Base-by-base conservation (phyloP, 805 yeast species). In the Lachancea sp. region DNA sequence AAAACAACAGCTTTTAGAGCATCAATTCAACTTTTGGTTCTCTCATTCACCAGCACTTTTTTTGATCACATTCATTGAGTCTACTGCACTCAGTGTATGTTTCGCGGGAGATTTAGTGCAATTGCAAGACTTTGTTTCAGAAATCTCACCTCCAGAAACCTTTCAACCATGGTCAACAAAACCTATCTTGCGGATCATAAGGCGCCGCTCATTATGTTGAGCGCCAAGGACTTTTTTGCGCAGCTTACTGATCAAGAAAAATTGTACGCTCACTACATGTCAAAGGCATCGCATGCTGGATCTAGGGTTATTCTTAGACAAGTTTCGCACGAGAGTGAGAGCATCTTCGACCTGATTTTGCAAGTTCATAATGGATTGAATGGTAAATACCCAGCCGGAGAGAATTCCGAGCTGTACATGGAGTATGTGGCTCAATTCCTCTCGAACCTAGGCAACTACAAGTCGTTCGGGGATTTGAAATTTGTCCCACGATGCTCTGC, bases 381-480 rank as follows among this genome's bases (percentile, higher is more conserved):
- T 2, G 76, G 75, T 5, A 78, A 82, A 42, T 73, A 75, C 48
- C 61, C 70, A 9, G 53, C 55, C 10, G 60, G 71, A 16, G 60
- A 71, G 9, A 67, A 65, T 12, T 69, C 67, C 1, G 63, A 29
- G 8, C 43, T 42, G 15, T 85, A 83, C 60, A 67, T 86, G 61
- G 86, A 82, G 58, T 87, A 78, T 62, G 83, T 81, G 26, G 82
- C 88, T 34, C 91, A 85, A 68, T 80, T 85, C 57, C 68, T 85
- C 49, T 70, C 81, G 32, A 85, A 85, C 63, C 70, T 81, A 62
- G 93, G 93, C 53, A 85, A 85, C 58, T 85, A 77, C 67, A 88
- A 83, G 66, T 82, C 93, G 1, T 88, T 88, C 62, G 96, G 96
- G 53, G 96, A 88, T 66, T 78, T 78, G 54, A 88, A 88, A 65